Percentiles rank a stretch among this genome's conserved stretches.
Conservation (phyloP, 2,329 filamentous ascomycete genomes). For the Alternaria sp. region DNA sequence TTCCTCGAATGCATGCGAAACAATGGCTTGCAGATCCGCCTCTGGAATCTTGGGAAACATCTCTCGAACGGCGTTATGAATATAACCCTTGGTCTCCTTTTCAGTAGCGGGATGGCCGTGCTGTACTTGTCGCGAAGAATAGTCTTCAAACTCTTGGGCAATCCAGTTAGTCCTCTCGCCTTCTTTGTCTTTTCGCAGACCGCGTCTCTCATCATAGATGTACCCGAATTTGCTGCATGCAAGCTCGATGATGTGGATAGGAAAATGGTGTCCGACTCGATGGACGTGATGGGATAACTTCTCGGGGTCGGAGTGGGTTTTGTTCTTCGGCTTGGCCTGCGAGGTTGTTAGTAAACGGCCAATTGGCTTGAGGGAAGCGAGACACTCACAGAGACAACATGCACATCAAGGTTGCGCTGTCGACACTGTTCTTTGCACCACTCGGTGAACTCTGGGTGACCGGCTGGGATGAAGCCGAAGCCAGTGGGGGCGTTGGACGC, state of each 20-base stretch:
- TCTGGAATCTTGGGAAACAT: conserved; percentile 71
- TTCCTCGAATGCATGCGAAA: conserved; percentile 68
- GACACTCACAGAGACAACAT: conserved; percentile 67
- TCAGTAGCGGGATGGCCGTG: conserved; percentile 38
- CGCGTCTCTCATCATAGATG: conserved; percentile 27
- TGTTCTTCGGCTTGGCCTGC: conserved; percentile 57
- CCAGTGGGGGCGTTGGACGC: conserved; percentile 64
- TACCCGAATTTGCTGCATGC: conserved; percentile 63
- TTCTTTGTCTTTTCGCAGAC: conserved; percentile 33
- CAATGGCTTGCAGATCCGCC: conserved; percentile 65
- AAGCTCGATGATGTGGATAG: conserved; percentile 65
- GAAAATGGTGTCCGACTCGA: conserved; percentile 71
- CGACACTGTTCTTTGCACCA: conserved; percentile 67
- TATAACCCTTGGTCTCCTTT: conserved; percentile 63
- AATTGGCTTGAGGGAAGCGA: background rate
- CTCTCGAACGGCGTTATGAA: conserved; percentile 67
- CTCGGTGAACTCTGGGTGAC: conserved; percentile 67
- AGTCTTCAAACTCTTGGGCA: conserved; percentile 48
- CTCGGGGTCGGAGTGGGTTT: conserved; percentile 59
- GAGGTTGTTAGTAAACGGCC: conserved; percentile 15
- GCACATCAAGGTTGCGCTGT: conserved; percentile 62
- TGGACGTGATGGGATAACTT: conserved; percentile 68
- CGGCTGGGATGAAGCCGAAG: conserved; percentile 69
- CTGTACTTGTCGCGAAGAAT: conserved; percentile 37
- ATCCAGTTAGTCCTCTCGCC: conserved; percentile 40